Base-by-base conservation (phyloP, 2,329 filamentous ascomycete species). In the Cordyceps cateniannulata region DNA sequence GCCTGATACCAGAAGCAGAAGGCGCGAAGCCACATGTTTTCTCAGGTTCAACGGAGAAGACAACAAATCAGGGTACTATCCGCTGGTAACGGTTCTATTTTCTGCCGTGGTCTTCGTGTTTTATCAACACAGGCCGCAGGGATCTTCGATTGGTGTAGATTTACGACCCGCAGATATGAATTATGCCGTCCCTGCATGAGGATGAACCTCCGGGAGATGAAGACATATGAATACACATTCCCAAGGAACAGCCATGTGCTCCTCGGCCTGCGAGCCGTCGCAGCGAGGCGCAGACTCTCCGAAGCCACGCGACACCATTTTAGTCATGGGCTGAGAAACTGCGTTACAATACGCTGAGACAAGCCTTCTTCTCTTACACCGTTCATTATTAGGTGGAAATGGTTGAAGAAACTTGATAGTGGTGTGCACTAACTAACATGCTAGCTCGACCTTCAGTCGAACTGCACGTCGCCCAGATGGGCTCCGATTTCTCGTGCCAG, bases 1-100 rank as follows among this genome's bases (percentile, higher is more conserved):
- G 55, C 55, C 38, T 44, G 24, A 24, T 45, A 48, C 54, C 54
- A 47, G 54, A 57, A 48, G 54, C 22, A 57, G 54, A 47, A 59
- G 56, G 32, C 25, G 47, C n/a, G 5, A 58, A 27, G 4, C 54
- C n/a, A n/a, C 18, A n/a, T 18, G 8, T 29, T 54, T n/a, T 35
- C 8, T 29, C 38, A 40, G n/a, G 22, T 35, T 35, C 32, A 35
- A 12, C 9, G 32, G 32, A 35, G 32, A 35, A 14, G 32, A 12
- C 2, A 35, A 12, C 32, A 12, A 35, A 35, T 14, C 32, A 35
- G 32, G 6, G 32, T 35, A 12, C 5, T 35, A 12, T 12, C 8
- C 32, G 14, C 3, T 12, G 32, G 32, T 35, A 12, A 35, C n/a
- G n/a, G 10, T 50, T 16, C 29, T 35, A 12, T 12, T 35, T 42